Percentiles rank a stretch among this genome's conserved stretches.
phyloP scores from a whole-genome alignment of 2,329 filamentous ascomycete genomes.

The Arthrinium phaeospermum region DNA sequence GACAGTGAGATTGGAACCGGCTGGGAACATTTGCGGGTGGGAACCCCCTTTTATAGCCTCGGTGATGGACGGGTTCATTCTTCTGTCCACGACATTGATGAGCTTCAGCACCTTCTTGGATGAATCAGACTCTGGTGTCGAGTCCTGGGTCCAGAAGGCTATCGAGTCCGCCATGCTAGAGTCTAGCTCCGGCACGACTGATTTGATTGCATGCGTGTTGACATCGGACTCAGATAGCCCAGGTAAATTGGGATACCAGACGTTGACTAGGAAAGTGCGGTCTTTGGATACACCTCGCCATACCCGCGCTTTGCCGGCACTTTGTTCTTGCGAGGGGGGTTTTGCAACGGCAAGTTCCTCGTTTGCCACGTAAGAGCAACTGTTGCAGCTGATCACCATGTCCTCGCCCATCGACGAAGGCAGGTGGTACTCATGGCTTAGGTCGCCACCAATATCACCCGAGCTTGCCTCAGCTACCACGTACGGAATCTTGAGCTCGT shows the following conservation, averaged over 20 bases:
- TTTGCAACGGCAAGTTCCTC: slow-evolving; percentile 75
- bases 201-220: slow-evolving; percentile 67
- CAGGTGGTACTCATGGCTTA: slow-evolving; percentile 96
- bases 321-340: slow-evolving; percentile 16
- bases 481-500: slow-evolving; percentile 83
- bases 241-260: slow-evolving; percentile 61
- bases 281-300: slow-evolving; percentile 74
- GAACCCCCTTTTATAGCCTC: slow-evolving; percentile 23
- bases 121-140: slow-evolving; percentile 32
- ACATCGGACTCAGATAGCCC: slow-evolving; percentile 35
- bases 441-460: slow-evolving; percentile 90
- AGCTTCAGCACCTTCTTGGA: slow-evolving; percentile 26
- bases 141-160: slow-evolving; percentile 55
- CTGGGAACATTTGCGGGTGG: slow-evolving; percentile 27
- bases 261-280: slow-evolving; percentile 69
- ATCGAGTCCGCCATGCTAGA: slow-evolving; percentile 67
- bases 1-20: slow-evolving; percentile 22
- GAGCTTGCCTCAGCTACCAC: slow-evolving; percentile 88
- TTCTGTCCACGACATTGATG: slow-evolving; percentile 40
- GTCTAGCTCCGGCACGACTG: slow-evolving; percentile 70
- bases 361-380: slow-evolving; percentile 81
- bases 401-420: slow-evolving; percentile 83
- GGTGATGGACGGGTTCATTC: slow-evolving; percentile 32
- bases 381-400: slow-evolving; percentile 74
- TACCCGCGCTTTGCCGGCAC: slow-evolving; percentile 35